Evolutionary conservation across 352 stramenopile species (phyloP).

Genomic region (Peronospora destructor): DNA sequence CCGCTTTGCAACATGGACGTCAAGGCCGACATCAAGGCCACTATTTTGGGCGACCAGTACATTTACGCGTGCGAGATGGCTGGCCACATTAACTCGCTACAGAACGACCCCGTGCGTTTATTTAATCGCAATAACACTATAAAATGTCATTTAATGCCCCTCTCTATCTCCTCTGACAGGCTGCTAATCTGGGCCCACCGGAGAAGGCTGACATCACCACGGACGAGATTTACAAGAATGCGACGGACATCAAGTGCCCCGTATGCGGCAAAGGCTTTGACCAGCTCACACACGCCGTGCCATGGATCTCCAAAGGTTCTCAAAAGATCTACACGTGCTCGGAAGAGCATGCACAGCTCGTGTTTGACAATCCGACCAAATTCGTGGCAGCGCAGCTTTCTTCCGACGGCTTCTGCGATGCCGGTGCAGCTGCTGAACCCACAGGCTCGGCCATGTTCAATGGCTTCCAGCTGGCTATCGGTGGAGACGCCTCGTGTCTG

Average conservation of each 20-base stretch:
- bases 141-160: not conserved
- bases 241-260: slow-evolving; percentile 46
- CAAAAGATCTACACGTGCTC: slow-evolving; percentile 79
- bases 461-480: slow-evolving; percentile 67
- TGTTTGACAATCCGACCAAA: slow-evolving; percentile 41
- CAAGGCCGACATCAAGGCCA: slow-evolving; percentile 48
- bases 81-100: slow-evolving; percentile 67
- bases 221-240: slow-evolving; percentile 68
- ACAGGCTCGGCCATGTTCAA: slow-evolving; percentile 80
- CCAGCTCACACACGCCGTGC: slow-evolving; percentile 64
- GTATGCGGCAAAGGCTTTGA: slow-evolving; percentile 54
- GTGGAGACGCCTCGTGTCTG: slow-evolving; percentile 49
- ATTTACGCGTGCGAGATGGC: slow-evolving; percentile 84
- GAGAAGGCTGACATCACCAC: slow-evolving; percentile 43
- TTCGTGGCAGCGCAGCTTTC: slow-evolving; percentile 34
- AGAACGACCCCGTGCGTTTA: slow-evolving; percentile 58
- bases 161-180: slow-evolving; percentile 4
- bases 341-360: slow-evolving; percentile 44
- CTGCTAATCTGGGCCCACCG: slow-evolving; percentile 38
- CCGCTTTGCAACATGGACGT: slow-evolving; percentile 57
- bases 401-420: slow-evolving; percentile 49
- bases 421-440: slow-evolving; percentile 27
- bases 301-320: slow-evolving; percentile 61
- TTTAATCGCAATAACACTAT: not conserved
- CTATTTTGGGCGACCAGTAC: slow-evolving; percentile 61